These are phyloP conservation scores for Metarhizium anisopliae DNA, from an alignment of 2,329 filamentous ascomycete genomes.

Conservation along the genomic window DNA sequence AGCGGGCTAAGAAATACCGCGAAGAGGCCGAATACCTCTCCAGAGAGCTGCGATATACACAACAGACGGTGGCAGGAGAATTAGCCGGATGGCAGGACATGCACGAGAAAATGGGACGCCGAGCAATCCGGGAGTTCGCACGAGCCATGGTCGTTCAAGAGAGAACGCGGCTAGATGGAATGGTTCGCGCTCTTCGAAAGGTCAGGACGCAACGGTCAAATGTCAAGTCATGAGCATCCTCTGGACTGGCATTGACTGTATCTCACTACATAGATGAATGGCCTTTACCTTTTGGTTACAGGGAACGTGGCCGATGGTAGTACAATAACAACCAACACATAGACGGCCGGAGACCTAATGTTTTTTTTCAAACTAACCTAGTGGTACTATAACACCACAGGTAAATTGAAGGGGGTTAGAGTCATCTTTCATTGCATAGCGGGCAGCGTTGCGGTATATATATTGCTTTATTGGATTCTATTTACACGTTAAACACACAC, in stretches of 20 bases:
- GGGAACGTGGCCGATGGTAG: too few species aligned
- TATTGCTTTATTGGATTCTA: neutral
- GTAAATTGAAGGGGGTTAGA: neutral
- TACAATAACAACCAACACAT: too few species aligned
- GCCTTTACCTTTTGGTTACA: too few species aligned
- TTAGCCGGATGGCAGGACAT: slow-evolving; percentile 90
- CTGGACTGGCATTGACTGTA: neutral
- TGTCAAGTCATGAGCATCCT: neutral
- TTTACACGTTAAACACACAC: neutral
- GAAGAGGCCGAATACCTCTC: slow-evolving; percentile 66
- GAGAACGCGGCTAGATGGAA: slow-evolving; percentile 66
- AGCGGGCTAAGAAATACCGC: slow-evolving; percentile 62
- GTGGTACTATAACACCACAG: neutral
- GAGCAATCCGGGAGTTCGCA: slow-evolving; percentile 68
- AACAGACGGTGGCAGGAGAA: slow-evolving; percentile 86
- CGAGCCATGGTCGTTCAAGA: slow-evolving; percentile 73
- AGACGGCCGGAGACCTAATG: too few species aligned
- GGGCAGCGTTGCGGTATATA: neutral
- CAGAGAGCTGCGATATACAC: slow-evolving; percentile 79
- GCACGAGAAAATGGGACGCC: slow-evolving; percentile 67
- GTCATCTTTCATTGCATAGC: slow-evolving; percentile 1
- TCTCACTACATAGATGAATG: neutral
- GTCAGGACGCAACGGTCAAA: slow-evolving; percentile 20
- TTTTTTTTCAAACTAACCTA: neutral
- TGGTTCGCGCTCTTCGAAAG: slow-evolving; percentile 69